Evolutionary conservation across 2,329 filamentous ascomycete species (phyloP).

Genomic region (Zymoseptoria passerinii): DNA sequence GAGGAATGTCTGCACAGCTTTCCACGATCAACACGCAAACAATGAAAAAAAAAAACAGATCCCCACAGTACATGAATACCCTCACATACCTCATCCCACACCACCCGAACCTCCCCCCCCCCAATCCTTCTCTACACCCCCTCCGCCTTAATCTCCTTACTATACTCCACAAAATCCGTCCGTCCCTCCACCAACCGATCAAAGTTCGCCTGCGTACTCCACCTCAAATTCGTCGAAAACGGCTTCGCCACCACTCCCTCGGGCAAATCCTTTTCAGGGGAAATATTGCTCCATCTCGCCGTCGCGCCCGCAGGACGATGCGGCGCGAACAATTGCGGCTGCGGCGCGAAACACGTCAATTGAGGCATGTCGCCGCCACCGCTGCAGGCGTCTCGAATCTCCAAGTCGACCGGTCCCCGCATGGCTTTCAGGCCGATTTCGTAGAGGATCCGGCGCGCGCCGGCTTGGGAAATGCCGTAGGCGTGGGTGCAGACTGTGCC

Average conservation of each 20-base stretch:
- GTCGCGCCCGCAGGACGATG: slow-evolving; percentile 34
- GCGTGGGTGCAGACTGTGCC: slow-evolving; percentile 35
- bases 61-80: no score
- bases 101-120: no score
- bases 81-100: background rate
- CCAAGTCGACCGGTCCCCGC: slow-evolving; percentile 29
- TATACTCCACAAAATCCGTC: slow-evolving; percentile 20
- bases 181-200: slow-evolving; percentile 29
- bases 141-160: background rate
- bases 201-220: slow-evolving; percentile 35
- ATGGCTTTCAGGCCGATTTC: slow-evolving; percentile 36
- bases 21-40: no score
- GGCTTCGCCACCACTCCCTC: slow-evolving; percentile 19
- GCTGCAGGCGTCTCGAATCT: slow-evolving; percentile 22
- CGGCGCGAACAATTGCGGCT: slow-evolving; percentile 40
- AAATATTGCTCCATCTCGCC: slow-evolving; percentile 32
- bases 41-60: no score
- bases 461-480: slow-evolving; percentile 39
- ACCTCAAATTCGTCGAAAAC: slow-evolving; percentile 31
- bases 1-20: no score
- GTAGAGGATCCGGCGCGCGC: slow-evolving; percentile 36
- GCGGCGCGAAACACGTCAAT: slow-evolving; percentile 34
- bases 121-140: background rate
- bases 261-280: slow-evolving; percentile 23
- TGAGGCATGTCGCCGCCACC: slow-evolving; percentile 18